Evolutionary conservation across 305 asterid species (phyloP), one percentile per base, ranked within the genome.

Genomic region (Solanum hybrid): DNA sequence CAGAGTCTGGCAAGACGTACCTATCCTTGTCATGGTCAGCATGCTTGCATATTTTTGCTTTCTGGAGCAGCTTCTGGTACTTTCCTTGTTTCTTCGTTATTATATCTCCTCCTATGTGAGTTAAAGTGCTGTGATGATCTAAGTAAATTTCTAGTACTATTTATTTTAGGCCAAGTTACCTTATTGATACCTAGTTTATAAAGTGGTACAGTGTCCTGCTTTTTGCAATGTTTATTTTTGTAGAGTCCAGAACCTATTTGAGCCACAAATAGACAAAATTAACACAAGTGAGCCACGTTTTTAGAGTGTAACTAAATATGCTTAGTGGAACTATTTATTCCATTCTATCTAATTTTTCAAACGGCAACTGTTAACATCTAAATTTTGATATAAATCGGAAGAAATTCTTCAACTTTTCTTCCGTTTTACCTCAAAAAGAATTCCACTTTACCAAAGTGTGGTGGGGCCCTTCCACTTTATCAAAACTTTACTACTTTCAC

Each of bases 51-150:
- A 97, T 93, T 97, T 97, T 93, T 96, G 99, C 93, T 96, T 97
- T 92, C 95, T 97, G 89, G 99, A 97, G 96, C 99, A 97, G 94
- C 99, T 97, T 92, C 94, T 97, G 99, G 99, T 97, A 94, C 29
- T 89, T 88, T 36, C 79, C 76, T 65, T 88, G 86, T 61, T 92
- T 90, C 87, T 84, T 72, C 31, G 68, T 65, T 34, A 41, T 70
- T 41, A 17, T 78, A 29, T 78, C 17, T 79, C 79, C 26, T 24
- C 73, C 26, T 31, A 84, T 20, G 29, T 32, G 12, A 29, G 41
- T 84, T 84, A 51, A 84, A 51, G 22, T 10, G 88, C 41, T 84
- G 39, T 31, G 27, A 51, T 51, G 37, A 20, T 84, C 31, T 11
- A 11, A 51, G 76, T 84, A 20, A 51, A 20, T 45, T 45, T 51